Base-by-base conservation (phyloP, 1,284 basidiomycete species). In the Moesziomyces sp. region DNA sequence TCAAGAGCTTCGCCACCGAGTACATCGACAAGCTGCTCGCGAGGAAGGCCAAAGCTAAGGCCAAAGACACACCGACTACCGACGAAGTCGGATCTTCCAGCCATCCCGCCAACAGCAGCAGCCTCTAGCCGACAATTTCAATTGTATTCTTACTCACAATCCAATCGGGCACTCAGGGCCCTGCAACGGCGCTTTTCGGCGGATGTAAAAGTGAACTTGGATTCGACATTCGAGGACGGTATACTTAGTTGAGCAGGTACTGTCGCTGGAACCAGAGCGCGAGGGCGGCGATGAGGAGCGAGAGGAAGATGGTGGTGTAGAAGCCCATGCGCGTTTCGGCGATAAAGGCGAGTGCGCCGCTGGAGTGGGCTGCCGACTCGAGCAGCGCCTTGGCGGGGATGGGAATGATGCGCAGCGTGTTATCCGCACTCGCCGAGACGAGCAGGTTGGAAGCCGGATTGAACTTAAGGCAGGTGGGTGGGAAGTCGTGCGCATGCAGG, bases 401-500 rank as follows among this genome's bases (percentile, higher is more conserved):
- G 18, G 58, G 71, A 47, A 97, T 89, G 46, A 95, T 86, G 26
- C 96, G 90, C 24, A 98, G 86, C 2, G 91, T 90, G 83, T 93
- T 95, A 85, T 99, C 96, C 6, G 93, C 92, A 78, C 93, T 94
- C 5, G 92, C 94, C 6, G 93, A 94, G 23, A 94, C 88, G n/a
- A 99, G 88, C n/a, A 95, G 77, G 19, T 87, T 89, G 16, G 91
- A 91, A 5, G 89, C 87, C 0, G 93, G 91, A 82, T 92, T 95
- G 87, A 99, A 98, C 60, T 89, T 89, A 58, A 99, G 85, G 1
- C 91, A 90, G 0, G 96, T 99, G 1, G 93, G 90, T 3, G 97
- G 93, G 84, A 99, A 96, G 71, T 94, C 93, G 85, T 99, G 97
- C 0, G 95, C 92, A 84, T 93, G 92, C 50, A 97, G 87, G 65